Percentiles rank a stretch among this genome's conserved stretches.
Evolutionary conservation across 805 yeast genomes (phyloP).

Genomic region (Spathaspora boniae): DNA sequence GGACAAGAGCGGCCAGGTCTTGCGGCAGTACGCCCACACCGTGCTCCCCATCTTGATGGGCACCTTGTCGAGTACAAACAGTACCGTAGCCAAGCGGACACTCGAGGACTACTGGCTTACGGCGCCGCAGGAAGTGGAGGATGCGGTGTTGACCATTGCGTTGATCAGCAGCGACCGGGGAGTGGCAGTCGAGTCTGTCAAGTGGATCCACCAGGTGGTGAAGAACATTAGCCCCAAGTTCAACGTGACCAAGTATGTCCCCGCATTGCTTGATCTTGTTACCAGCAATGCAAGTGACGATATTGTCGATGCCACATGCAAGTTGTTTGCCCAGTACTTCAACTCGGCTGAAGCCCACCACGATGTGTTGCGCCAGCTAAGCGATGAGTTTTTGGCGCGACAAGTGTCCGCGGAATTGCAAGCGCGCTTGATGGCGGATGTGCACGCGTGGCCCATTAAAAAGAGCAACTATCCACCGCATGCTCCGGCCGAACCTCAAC

Average conservation of each 20-base stretch:
- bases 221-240: slow-evolving; percentile 29
- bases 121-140: slow-evolving; percentile 47
- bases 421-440: no score
- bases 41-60: slow-evolving; percentile 52
- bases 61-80: slow-evolving; percentile 41
- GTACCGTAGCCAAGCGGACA: slow-evolving; percentile 44
- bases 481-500: no score
- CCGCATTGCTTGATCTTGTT: slow-evolving; percentile 19
- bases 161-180: slow-evolving; percentile 34
- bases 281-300: slow-evolving; percentile 7
- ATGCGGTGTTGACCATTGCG: slow-evolving; percentile 40
- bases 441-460: no score
- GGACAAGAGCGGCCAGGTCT: slow-evolving; percentile 38
- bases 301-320: slow-evolving; percentile 15
- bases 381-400: no score
- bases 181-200: slow-evolving; percentile 42
- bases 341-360: slow-evolving; percentile 28
- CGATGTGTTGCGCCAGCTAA: slow-evolving; percentile 45
- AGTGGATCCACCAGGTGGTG: slow-evolving; percentile 43
- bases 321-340: slow-evolving; percentile 26
- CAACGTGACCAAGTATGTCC: slow-evolving; percentile 26
- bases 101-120: slow-evolving; percentile 54
- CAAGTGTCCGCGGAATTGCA: no score
- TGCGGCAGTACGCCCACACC: slow-evolving; percentile 39
- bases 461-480: no score